Base-by-base conservation (phyloP, 2,329 filamentous ascomycete genomes). In the Alternaria sp. region DNA sequence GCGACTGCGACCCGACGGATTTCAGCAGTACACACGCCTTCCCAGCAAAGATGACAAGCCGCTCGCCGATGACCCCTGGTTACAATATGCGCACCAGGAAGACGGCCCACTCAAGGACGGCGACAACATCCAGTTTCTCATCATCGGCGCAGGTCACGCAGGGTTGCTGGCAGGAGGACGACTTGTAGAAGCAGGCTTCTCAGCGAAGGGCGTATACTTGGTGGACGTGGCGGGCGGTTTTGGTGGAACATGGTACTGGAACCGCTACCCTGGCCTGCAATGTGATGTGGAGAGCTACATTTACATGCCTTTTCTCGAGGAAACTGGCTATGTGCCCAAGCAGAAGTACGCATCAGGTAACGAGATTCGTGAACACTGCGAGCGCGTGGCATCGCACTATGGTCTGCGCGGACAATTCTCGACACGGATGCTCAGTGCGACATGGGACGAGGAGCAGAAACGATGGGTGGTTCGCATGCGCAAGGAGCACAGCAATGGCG, bases 221-320 rank as follows among this genome's bases (percentile, higher is more conserved):
- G 64, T 82, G 25, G 82, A 84, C 63, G 82, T 64, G 6, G 82
- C 81, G 6, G 80, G 78, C 5, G 81, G 80, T 1, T 83, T 83
- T 62, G 82, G 82, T 4, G 82, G 83, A 2, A 82, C 81, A 1
- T 84, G 82, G 77, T 71, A 82, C 64, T 84, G 81, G 80, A 84
- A 84, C 53, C 74, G 79, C 10, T 84, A 84, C 57, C 82, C 83
- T 14, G 83, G 83, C 4, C 63, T 82, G 4, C 76, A 73, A 63
- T 89, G 87, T 68, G 87, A 90, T 66, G 76, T 87, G 3, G 87
- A 90, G 73, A 81, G 81, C 53, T 88, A 86, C 65, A 79, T 82
- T n/a, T 90, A 89, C 67, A 74, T 89, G 75, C 86, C 87, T 4
- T 74, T 88, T 12, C 80, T 89, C 2, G 87, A 89, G 61, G 86